A percentile compares a stretch with the other conserved stretches of the same genome.
phyloP scores from a whole-genome alignment of 2,329 filamentous ascomycete species.

The Amesomyces nigricolor region DNA sequence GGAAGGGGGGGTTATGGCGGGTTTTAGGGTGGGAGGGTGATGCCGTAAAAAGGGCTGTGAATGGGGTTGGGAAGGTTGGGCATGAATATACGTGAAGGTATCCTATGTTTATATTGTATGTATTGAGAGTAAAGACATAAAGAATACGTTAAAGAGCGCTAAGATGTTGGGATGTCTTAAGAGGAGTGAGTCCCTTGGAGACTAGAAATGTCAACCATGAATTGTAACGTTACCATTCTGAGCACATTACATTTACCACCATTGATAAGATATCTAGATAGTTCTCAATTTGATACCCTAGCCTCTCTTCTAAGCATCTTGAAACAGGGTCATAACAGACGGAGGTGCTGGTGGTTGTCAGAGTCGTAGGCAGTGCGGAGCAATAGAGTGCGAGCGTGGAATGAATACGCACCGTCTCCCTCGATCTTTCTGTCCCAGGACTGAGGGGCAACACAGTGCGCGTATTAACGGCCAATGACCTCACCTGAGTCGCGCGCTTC shows the following conservation, averaged over 20 bases:
- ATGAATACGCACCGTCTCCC: neutral
- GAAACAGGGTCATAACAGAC: too few species aligned
- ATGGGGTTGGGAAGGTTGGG: neutral
- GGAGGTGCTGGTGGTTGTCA: too few species aligned
- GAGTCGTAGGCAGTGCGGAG: too few species aligned
- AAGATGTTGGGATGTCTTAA: neutral
- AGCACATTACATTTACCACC: too few species aligned
- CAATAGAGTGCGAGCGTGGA: neutral
- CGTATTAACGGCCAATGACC: constrained; percentile 14
- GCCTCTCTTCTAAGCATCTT: too few species aligned
- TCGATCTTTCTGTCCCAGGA: neutral
- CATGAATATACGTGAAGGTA: neutral
- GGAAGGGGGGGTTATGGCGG: constrained; percentile 6
- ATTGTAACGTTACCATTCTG: too few species aligned
- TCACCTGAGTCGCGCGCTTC: constrained; percentile 4
- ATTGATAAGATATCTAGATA: too few species aligned
- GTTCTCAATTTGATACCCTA: too few species aligned
- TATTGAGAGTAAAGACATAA: neutral
- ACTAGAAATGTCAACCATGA: too few species aligned
- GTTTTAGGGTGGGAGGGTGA: neutral
- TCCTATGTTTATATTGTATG: neutral
- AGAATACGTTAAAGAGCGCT: neutral
- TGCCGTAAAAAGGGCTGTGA: neutral
- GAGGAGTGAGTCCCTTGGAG: too few species aligned
- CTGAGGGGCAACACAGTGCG: constrained; percentile 15